Evolutionary conservation across 306 rosid species (phyloP), one percentile per base, ranked within the genome.

Genomic region (Sechiopsis laciniata): DNA sequence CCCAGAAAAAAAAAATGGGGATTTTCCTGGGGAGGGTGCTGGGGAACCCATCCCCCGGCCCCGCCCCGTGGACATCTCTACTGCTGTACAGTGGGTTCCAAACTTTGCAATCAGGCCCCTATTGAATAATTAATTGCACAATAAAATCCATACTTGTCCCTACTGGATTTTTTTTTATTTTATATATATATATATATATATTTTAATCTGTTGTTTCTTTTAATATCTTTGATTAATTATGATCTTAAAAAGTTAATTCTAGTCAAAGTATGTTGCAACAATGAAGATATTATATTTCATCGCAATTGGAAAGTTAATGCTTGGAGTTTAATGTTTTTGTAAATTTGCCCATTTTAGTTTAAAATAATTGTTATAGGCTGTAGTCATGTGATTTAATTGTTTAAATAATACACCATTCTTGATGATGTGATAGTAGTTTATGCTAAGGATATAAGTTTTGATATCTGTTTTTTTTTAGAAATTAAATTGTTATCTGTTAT

Each of bases 61-160:
- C n/a, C n/a, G n/a, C n/a, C n/a, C n/a, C n/a, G n/a, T n/a, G n/a
- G n/a, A n/a, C n/a, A n/a, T n/a, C n/a, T n/a, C n/a, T n/a, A n/a
- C n/a, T n/a, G n/a, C n/a, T n/a, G n/a, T 19, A 22, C 14, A 32
- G 42, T 59, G 66, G n/a, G 66, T 2, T 55, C 15, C 67, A 14
- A 61, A 61, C 67, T 19, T 55, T 58, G 22, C 52, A 40, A 64
- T 24, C 51, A 55, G 64, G 46, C 16, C 12, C 68, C 68, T 16
- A 29, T 62, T 61, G 5, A 62, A 62, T 62, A 6, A 62, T 29
- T 62, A 35, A 7, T 58, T 58, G 64, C 4, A 15, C 12, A 61
- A 32, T 0, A 12, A 55, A 55, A 55, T 55, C 26, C 13, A 55
- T n/a, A 21, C 11, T 55, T 17, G 7, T 11, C 26, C 60, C 60